Evolutionary conservation across 768 basidiomycete species (phyloP).

Genomic region (Paxillus involutus): DNA sequence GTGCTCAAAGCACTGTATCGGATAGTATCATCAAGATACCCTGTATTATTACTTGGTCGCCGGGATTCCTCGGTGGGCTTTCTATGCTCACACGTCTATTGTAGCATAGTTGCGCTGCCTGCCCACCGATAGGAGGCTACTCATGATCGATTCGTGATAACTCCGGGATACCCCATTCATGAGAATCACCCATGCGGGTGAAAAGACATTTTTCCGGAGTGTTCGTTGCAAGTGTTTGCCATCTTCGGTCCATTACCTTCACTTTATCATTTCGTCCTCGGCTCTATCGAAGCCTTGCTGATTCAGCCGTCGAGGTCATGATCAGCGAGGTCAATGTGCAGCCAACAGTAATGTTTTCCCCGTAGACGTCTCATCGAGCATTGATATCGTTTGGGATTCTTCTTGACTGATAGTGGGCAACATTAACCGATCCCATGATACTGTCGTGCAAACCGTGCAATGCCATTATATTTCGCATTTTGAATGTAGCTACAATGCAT

Average conservation of each 20-base stretch:
- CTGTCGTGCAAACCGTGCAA: neutral
- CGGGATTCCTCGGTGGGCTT: neutral
- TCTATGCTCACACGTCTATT: neutral
- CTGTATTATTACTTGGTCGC: neutral
- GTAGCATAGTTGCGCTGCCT: no score
- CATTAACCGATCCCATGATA: conserved; percentile 13
- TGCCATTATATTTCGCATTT: neutral
- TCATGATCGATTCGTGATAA: neutral
- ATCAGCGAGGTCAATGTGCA: conserved; percentile 60
- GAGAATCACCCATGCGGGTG: no score
- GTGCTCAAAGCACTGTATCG: neutral
- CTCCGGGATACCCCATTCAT: neutral
- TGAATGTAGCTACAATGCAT: no score
- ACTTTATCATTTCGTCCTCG: conserved; percentile 13
- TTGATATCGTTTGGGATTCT: conserved; percentile 22
- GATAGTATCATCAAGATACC: conserved; percentile 3
- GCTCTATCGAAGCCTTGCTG: conserved; percentile 61
- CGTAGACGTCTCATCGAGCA: conserved; percentile 20
- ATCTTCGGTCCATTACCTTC: neutral
- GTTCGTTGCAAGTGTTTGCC: neutral
- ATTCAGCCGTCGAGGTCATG: conserved; percentile 39
- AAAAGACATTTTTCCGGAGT: neutral
- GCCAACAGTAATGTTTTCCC: conserved; percentile 45
- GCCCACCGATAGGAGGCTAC: no score
- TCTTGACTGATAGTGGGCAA: conserved; percentile 13